Conservation (phyloP, 768 basidiomycete genomes). For the Pleurotus djamor region DNA sequence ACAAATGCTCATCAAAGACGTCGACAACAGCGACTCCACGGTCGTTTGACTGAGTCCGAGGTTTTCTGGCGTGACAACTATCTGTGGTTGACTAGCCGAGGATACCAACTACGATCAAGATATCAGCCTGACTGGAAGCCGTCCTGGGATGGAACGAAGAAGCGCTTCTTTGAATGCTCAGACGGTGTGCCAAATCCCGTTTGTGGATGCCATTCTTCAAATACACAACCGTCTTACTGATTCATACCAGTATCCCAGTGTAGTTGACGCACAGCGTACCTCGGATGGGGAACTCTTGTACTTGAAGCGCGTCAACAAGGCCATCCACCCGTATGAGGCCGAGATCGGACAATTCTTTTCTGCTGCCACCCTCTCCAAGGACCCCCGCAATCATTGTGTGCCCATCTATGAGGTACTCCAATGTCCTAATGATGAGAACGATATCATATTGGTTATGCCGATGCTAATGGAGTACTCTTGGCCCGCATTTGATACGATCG, state of each 20-base stretch:
- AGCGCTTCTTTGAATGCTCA: conserved; percentile 1
- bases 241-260: not conserved
- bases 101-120: conserved; percentile 28
- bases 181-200: conserved; percentile 1
- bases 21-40: not conserved
- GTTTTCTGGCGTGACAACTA: conserved; percentile 21
- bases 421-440: conserved; percentile 14
- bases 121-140: conserved; percentile 24
- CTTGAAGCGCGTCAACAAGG: conserved; percentile 20
- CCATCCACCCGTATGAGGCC: conserved; percentile 21
- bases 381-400: conserved; percentile 32
- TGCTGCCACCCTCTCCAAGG: conserved; percentile 5
- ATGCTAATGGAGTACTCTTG: conserved; percentile 16
- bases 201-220: not conserved
- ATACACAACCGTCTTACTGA: no score
- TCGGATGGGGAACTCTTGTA: conserved; percentile 19
- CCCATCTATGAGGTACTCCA: conserved; percentile 22
- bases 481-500: conserved; percentile 24
- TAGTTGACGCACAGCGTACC: conserved; percentile 23
- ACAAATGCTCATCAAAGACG: no score
- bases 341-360: conserved; percentile 24
- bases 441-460: conserved; percentile 26
- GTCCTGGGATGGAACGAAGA: conserved; percentile 20
- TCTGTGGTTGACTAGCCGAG: conserved; percentile 20
- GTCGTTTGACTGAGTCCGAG: not conserved